Conservation (phyloP, 2,329 filamentous ascomycete species). For the Nemania abortiva region DNA sequence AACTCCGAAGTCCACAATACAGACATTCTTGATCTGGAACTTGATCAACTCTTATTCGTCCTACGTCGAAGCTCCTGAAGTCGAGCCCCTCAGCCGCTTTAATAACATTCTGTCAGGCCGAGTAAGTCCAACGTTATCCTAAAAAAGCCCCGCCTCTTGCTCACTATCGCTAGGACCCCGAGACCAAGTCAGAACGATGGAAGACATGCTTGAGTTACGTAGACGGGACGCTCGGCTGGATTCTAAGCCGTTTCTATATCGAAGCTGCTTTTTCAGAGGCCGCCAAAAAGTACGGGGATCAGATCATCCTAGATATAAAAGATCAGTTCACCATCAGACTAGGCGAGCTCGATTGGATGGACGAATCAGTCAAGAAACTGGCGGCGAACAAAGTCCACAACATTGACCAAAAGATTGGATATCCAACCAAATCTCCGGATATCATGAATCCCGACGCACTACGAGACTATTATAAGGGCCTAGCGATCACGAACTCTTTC, state of each 20-base stretch:
- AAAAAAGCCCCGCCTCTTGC: neutral
- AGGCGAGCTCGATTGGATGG: slow-evolving; percentile 64
- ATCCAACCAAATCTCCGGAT: slow-evolving; percentile 70
- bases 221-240: slow-evolving; percentile 72
- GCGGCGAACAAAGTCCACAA: slow-evolving; percentile 73
- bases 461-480: slow-evolving; percentile 63
- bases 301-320: slow-evolving; percentile 79
- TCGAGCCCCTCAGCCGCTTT: slow-evolving; percentile 71
- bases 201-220: slow-evolving; percentile 71
- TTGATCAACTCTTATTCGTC: slow-evolving; percentile 65
- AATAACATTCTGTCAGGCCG: slow-evolving; percentile 71
- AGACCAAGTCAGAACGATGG: slow-evolving; percentile 74
- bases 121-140: slow-evolving; percentile 44
- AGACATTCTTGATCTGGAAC: slow-evolving; percentile 75
- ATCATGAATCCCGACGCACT: slow-evolving; percentile 68
- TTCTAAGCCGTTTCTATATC: slow-evolving; percentile 77
- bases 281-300: slow-evolving; percentile 74
- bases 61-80: slow-evolving; percentile 68
- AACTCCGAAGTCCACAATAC: slow-evolving; percentile 66
- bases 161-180: slow-evolving; percentile 60
- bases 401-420: slow-evolving; percentile 74
- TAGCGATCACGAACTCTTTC: slow-evolving; percentile 64
- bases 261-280: slow-evolving; percentile 75
- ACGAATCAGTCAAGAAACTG: slow-evolving; percentile 69
- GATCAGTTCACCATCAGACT: slow-evolving; percentile 67